Evolutionary conservation across 305 asterid species (phyloP).

Genomic region (Plantago rigida): DNA sequence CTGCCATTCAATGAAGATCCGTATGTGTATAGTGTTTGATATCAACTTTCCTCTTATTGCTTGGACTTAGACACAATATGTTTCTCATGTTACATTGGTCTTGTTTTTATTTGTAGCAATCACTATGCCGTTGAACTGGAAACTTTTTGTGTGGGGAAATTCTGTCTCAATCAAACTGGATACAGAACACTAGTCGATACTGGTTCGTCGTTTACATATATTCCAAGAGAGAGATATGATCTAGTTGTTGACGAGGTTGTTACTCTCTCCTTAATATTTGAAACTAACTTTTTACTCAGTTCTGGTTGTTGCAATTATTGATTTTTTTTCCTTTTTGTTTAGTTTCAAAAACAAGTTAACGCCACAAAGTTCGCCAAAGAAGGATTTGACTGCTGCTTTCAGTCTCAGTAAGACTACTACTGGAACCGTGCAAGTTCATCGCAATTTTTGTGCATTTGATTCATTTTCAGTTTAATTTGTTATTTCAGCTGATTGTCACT

Average conservation of each 20-base stretch:
- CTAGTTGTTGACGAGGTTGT: slow-evolving; percentile 54
- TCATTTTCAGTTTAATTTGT: slow-evolving; percentile 14
- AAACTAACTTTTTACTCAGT: background rate
- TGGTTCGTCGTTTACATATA: slow-evolving; percentile 66
- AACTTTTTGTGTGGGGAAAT: slow-evolving; percentile 45
- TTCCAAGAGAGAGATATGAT: slow-evolving; percentile 45
- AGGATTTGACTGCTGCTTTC: slow-evolving; percentile 55
- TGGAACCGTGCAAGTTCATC: background rate
- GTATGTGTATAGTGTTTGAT: slow-evolving; percentile 31
- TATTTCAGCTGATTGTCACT: slow-evolving; percentile 22
- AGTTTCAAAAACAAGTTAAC: slow-evolving; percentile 53
- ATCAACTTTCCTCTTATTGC: slow-evolving; percentile 1
- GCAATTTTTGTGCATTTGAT: slow-evolving; percentile 2
- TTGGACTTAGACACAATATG: background rate
- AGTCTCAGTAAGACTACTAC: slow-evolving; percentile 45
- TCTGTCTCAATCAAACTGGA: slow-evolving; percentile 47
- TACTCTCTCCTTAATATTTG: slow-evolving; percentile 14
- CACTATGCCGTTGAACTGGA: slow-evolving; percentile 54
- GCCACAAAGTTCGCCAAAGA: slow-evolving; percentile 35
- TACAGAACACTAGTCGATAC: slow-evolving; percentile 59
- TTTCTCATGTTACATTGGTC: background rate
- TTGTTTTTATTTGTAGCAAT: slow-evolving; percentile 23
- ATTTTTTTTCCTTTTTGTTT: slow-evolving; percentile 6
- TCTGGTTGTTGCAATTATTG: slow-evolving; percentile 10
- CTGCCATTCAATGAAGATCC: slow-evolving; percentile 30